Evolutionary conservation across 768 basidiomycete species (phyloP).

Genomic region (Auriscalpium orientale): DNA sequence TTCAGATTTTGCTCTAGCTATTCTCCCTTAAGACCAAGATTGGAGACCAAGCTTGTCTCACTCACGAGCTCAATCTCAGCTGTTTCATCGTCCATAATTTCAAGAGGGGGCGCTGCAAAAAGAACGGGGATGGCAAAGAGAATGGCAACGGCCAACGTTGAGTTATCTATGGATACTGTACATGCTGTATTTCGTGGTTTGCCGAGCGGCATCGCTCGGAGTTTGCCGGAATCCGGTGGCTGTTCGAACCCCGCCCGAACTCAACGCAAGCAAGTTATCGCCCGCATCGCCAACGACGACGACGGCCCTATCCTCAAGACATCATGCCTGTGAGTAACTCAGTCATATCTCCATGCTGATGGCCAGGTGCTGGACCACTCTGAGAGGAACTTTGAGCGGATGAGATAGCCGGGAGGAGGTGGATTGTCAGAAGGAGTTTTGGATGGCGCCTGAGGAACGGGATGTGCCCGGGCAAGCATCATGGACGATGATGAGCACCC

Average conservation of each 20-base stretch:
- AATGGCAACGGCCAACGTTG: too few species aligned
- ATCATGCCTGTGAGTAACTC: slow-evolving; percentile 12
- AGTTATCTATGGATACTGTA: too few species aligned
- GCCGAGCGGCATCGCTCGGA: too few species aligned
- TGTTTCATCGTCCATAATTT: slow-evolving; percentile 49
- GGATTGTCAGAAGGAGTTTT: not conserved
- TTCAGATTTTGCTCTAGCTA: slow-evolving; percentile 84
- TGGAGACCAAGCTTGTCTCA: not conserved
- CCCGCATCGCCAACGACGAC: slow-evolving; percentile 3
- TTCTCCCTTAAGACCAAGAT: not conserved
- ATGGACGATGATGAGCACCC: not conserved
- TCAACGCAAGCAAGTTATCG: not conserved
- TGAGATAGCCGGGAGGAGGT: not conserved
- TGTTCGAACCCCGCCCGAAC: slow-evolving; percentile 10
- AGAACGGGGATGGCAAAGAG: too few species aligned
- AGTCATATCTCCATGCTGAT: not conserved
- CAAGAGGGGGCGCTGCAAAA: not conserved
- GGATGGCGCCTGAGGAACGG: not conserved
- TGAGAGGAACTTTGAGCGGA: not conserved
- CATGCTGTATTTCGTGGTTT: too few species aligned
- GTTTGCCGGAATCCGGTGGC: too few species aligned
- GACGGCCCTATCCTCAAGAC: slow-evolving; percentile 9
- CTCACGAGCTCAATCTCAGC: slow-evolving; percentile 69
- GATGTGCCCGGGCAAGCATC: not conserved
- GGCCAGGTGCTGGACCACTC: not conserved